Evolutionary conservation across 257 asterid species (phyloP), one percentile per base, ranked within the genome.

Genomic region (Apocynum venetum): DNA sequence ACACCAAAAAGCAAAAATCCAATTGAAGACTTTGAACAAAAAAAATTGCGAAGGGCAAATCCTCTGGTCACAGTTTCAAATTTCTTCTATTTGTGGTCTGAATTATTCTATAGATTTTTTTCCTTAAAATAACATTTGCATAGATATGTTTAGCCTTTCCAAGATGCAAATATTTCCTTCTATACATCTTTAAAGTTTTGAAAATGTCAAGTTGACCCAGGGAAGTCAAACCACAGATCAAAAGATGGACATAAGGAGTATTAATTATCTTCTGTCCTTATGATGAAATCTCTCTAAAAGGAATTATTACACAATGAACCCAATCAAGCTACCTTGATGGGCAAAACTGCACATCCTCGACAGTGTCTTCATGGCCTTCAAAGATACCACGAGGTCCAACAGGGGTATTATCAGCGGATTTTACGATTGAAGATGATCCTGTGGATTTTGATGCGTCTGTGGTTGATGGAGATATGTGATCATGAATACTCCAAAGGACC

Each of bases 301-400:
- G 13, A 77, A 73, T 35, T 59, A 73, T 35, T 57, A 53, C 46
- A 53, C 76, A 71, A 74, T 31, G 68, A 13, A 53, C 14, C 14
- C 2, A 67, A 41, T 71, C 44, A 65, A 74, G 72, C 83, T 87
- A 96, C 99, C 99, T 96, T 66, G 97, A 87, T 40, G 98, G 98
- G 86, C 98, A 94, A 81, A 94, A 94, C 79, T 94, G 98, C 80
- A 94, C 97, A 81, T 94, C 98, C 86, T 92, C 98, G 80, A 94
- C 98, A 59, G 98, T 94, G 77, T 94, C 98, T 70, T 76, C 85
- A 81, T 94, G 98, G 77, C 99, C 99, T 55, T 85, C 86, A 82
- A 96, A 96, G 76, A 92, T 76, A 47, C 97, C 98, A 65, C 98
- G 97, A 65, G 99, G 97, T 36, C 92, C 96, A 89, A 96, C 87